phyloP scores from a whole-genome alignment of 2,329 filamentous ascomycete species.

The Epichloe elymi region DNA sequence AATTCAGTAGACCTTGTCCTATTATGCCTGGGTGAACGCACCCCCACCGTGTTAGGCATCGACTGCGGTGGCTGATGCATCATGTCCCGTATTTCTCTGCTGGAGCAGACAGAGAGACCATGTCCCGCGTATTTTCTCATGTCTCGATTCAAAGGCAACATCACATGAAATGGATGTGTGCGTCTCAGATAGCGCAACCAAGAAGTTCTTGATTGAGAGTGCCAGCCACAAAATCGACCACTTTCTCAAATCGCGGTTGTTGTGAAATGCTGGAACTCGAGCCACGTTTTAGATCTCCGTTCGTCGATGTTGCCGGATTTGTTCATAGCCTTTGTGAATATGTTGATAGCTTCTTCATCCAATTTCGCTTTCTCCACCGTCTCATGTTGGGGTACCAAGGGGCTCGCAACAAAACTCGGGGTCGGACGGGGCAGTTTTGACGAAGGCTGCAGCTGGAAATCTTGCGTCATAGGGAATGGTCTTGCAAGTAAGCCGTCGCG shows the following conservation, averaged over 20 bases:
- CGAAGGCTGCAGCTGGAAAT: constrained; percentile 33
- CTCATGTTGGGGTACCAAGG: constrained; percentile 35
- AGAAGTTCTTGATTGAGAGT: no score
- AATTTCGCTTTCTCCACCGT: constrained; percentile 32
- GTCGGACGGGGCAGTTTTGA: constrained; percentile 22
- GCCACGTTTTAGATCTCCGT: constrained; percentile 25
- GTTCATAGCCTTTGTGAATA: constrained; percentile 27
- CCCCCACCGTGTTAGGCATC: no score
- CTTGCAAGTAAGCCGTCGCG: constrained; percentile 36
- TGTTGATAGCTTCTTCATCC: constrained; percentile 28
- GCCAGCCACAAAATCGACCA: no score
- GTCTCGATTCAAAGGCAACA: no score
- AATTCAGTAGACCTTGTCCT: not conserved
- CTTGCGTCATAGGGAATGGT: constrained; percentile 27
- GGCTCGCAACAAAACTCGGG: constrained; percentile 22
- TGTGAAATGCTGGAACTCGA: constrained; percentile 16
- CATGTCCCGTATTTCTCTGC: not conserved
- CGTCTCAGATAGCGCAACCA: no score
- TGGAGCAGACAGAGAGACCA: no score
- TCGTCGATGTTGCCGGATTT: constrained; percentile 23
- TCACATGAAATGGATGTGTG: no score
- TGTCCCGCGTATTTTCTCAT: no score
- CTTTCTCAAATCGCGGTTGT: constrained; percentile 7
- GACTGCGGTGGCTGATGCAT: not conserved
- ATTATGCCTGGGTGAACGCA: no score